Base-by-base conservation (phyloP, 768 basidiomycete genomes). In the Tylopilus subfusipes region DNA sequence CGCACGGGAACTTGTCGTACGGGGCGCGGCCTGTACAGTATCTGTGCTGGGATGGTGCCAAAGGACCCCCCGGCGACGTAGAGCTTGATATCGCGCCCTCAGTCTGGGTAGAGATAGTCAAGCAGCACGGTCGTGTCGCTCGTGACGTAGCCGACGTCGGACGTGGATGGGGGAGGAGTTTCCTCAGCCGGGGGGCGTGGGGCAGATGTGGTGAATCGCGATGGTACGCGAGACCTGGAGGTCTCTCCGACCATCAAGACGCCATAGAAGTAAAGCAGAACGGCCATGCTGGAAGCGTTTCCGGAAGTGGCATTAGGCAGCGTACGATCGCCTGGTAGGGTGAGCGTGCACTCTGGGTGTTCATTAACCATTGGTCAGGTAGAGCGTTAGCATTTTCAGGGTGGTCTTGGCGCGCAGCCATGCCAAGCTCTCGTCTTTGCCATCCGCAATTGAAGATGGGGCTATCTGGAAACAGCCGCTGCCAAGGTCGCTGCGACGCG, bases 111-210 rank as follows among this genome's bases (percentile, higher is more conserved):
- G 27, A 82, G 73, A 61, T 82, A 78, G 19, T 72, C 64, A 40
- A 84, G 71, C 34, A 36, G 16, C 7, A 16, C 34, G 18, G 34
- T 36, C 16, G 18, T 36, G 34, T 36, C 34, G 34, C 68, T 56
- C 33, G 72, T 72, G 52, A 84, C 65, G 13, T 72, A 71, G 24
- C 73, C 66, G 46, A 76, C 62, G 60, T 78, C 83, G 2, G 75
- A 60, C 0, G 64, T 54, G 9, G 65, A 54, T 9, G 69, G 55
- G 5, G 63, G 63, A 6, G 75, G 64, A 1, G 45, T 72, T 72
- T 5, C 82, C 82, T 82, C 83, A 84, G 1, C 81, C 83, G 22
- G 81, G 78, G 30, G 84, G 76, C 12, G 82, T 79, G 4, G 82
- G 82, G 11, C 76, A 71, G 40, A 85, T 63, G 51, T 69, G 69